Evolutionary conservation across 768 basidiomycete species (phyloP).

Genomic region (Rhodocollybia butyracea): DNA sequence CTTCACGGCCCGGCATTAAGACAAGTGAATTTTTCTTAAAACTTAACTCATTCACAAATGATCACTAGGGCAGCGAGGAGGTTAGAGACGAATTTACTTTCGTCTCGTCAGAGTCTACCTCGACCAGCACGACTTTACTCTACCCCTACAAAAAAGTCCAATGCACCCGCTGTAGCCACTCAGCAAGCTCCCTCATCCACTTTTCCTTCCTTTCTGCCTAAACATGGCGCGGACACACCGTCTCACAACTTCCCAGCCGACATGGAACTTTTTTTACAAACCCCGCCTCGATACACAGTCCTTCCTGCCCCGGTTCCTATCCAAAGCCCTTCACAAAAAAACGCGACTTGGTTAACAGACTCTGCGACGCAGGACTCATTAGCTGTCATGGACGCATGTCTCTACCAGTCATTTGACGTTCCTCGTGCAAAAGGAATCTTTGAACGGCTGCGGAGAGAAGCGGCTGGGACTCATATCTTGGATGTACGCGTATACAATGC

Average conservation of each 20-base stretch:
- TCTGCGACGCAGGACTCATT: constrained; percentile 65
- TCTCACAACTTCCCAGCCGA: constrained; percentile 22
- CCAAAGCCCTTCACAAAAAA: constrained; percentile 33
- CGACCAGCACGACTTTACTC: constrained; percentile 72
- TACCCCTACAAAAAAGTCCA: constrained; percentile 52
- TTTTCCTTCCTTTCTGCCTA: constrained; percentile 37
- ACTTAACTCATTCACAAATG: constrained; percentile 23
- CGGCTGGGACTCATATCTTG: constrained; percentile 26
- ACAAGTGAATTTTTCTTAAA: background rate
- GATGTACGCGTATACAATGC: constrained; percentile 60
- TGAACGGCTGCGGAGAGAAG: constrained; percentile 46
- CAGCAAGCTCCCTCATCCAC: constrained; percentile 33
- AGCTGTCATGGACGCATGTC: constrained; percentile 80
- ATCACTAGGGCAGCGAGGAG: constrained; percentile 34
- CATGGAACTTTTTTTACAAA: constrained; percentile 50
- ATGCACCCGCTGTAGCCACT: constrained; percentile 51
- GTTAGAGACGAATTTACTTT: constrained; percentile 47
- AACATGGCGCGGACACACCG: constrained; percentile 2
- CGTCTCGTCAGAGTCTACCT: constrained; percentile 65
- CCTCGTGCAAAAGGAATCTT: constrained; percentile 75
- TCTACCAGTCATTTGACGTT: constrained; percentile 73
- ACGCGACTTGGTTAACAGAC: constrained; percentile 60
- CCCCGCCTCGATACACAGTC: constrained; percentile 48
- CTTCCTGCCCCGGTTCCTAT: constrained; percentile 66
- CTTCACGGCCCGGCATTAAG: background rate